Percentiles rank a stretch among this genome's conserved stretches.
phyloP scores from a whole-genome alignment of 2,329 filamentous ascomycete species.

The Daldinia sp. region DNA sequence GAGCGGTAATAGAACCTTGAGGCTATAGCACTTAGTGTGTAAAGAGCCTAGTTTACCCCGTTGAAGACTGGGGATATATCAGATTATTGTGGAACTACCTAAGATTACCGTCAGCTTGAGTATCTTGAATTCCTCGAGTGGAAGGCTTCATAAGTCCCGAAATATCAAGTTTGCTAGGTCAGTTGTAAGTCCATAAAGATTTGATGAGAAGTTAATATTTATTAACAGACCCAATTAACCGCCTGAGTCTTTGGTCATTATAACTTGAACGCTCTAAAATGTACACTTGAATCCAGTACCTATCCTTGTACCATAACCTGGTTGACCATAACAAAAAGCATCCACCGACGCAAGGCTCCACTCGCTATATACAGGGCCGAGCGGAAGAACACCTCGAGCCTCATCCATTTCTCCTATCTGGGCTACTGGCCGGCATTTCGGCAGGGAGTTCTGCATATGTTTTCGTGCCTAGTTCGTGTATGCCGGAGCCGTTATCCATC shows the following conservation, averaged over 20 bases:
- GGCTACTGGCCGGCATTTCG: background rate
- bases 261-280: background rate
- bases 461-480: constrained; percentile 7
- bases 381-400: background rate
- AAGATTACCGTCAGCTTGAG: background rate
- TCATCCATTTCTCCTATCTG: background rate
- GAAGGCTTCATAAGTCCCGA: background rate
- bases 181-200: background rate
- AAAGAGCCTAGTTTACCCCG: background rate
- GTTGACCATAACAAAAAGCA: background rate
- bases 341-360: background rate
- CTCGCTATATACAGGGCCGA: background rate
- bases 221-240: background rate
- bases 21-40: background rate
- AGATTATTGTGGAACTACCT: background rate
- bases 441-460: background rate
- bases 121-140: background rate
- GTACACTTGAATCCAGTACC: background rate
- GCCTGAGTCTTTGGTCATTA: background rate
- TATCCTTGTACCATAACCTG: background rate
- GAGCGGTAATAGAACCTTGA: background rate
- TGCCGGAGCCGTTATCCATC: background rate
- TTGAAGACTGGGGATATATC: background rate
- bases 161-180: background rate
- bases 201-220: background rate